Conservation (phyloP, 169 alveolate species). For the Cyclospora cayetanensis region DNA sequence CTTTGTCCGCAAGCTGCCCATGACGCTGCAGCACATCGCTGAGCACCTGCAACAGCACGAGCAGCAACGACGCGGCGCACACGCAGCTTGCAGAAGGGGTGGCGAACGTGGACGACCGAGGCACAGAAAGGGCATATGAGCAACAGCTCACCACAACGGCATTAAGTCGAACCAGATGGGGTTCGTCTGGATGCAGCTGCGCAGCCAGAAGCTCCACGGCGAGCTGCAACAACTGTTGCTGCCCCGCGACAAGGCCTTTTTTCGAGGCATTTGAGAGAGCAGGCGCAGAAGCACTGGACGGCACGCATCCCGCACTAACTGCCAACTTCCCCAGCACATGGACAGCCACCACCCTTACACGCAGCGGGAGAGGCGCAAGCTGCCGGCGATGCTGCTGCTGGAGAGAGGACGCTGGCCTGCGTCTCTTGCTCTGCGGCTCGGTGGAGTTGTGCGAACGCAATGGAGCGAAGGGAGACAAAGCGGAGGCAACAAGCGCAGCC, state of each 20-base stretch:
- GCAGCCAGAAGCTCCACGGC: slow-evolving; percentile 7
- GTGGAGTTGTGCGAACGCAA: background rate
- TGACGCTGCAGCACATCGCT: slow-evolving; percentile 51
- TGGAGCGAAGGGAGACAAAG: background rate
- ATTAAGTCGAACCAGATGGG: slow-evolving; percentile 6
- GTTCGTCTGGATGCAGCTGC: slow-evolving; percentile 4
- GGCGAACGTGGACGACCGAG: background rate
- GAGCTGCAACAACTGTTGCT: background rate
- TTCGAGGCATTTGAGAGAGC: background rate
- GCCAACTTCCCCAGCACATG: slow-evolving; percentile 47
- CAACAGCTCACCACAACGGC: slow-evolving; percentile 45
- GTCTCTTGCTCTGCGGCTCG: background rate
- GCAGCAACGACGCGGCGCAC: background rate
- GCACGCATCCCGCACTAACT: background rate
- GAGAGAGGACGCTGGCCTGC: background rate
- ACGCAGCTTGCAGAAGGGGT: background rate
- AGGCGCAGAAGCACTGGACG: background rate
- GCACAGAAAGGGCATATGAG: background rate
- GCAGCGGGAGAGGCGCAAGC: background rate
- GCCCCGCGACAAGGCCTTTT: background rate
- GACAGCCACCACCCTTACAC: slow-evolving; percentile 31
- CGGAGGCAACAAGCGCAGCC: background rate
- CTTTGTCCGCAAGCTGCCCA: slow-evolving; percentile 2
- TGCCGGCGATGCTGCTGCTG: slow-evolving; percentile 38
- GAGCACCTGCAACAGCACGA: slow-evolving; percentile 11